A percentile compares a stretch with the other conserved stretches of the same genome.
Evolutionary conservation across 331 rosid species (phyloP).

Genomic region (Arachis monticola): DNA sequence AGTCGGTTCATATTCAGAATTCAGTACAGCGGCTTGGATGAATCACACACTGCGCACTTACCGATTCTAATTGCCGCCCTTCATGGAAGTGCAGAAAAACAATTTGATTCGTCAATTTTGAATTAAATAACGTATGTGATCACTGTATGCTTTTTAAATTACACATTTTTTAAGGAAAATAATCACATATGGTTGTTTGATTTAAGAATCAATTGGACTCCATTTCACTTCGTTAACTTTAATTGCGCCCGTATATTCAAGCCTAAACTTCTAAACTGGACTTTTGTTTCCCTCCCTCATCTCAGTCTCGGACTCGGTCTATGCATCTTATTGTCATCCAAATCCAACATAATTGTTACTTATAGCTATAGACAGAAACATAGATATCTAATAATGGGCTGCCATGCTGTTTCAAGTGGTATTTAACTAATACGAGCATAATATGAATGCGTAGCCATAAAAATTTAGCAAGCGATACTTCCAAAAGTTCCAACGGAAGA

Average conservation of each 20-base stretch:
- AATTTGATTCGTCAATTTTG: too few species aligned
- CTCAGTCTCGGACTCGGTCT: too few species aligned
- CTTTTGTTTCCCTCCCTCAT: too few species aligned
- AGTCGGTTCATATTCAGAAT: neutral
- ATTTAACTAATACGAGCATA: neutral
- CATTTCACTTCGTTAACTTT: too few species aligned
- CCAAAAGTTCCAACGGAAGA: neutral
- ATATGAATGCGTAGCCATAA: neutral
- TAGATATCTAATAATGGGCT: neutral
- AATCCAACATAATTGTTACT: neutral
- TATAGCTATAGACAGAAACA: neutral
- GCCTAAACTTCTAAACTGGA: too few species aligned
- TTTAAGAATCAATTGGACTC: too few species aligned
- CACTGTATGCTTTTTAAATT: too few species aligned
- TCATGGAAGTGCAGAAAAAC: neutral
- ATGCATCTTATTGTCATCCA: neutral
- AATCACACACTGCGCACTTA: neutral
- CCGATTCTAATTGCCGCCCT: constrained; percentile 3
- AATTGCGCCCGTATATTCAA: too few species aligned
- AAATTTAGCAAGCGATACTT: neutral
- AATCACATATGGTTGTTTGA: too few species aligned
- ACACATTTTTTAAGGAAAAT: too few species aligned
- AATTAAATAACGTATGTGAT: too few species aligned
- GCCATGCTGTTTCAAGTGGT: neutral
- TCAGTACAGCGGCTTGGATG: neutral